Evolutionary conservation across 768 basidiomycete species (phyloP).

Genomic region (Krasilnikovozyma curviuscula): DNA sequence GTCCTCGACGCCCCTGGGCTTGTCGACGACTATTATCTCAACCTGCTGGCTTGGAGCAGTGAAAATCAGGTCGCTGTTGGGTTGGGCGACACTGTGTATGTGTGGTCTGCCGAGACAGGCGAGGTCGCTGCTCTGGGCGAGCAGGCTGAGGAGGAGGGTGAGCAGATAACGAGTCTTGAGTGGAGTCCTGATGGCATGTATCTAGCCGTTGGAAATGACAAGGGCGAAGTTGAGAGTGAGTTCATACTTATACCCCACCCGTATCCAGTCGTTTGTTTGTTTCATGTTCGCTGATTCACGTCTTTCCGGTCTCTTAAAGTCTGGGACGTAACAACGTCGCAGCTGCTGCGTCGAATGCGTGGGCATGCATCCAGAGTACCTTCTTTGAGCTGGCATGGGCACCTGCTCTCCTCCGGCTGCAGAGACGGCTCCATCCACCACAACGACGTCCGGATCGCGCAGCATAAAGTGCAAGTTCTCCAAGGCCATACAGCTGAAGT

Average conservation of each 20-base stretch:
- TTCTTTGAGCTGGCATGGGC: slow-evolving; percentile 66
- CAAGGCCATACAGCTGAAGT: slow-evolving; percentile 74
- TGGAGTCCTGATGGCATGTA: slow-evolving; percentile 37
- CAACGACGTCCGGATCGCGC: slow-evolving; percentile 73
- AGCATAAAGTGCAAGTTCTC: slow-evolving; percentile 78
- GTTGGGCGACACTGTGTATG: slow-evolving; percentile 64
- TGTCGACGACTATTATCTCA: slow-evolving; percentile 86
- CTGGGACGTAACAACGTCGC: slow-evolving; percentile 47
- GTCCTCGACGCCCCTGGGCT: slow-evolving; percentile 81
- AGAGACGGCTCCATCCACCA: slow-evolving; percentile 90
- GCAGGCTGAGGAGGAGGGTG: slow-evolving; percentile 14
- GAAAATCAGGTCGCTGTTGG: slow-evolving; percentile 79
- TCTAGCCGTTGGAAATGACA: slow-evolving; percentile 59
- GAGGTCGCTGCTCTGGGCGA: slow-evolving; percentile 49
- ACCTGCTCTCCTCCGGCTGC: slow-evolving; percentile 71
- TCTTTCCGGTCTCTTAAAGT: too few species aligned
- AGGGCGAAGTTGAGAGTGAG: slow-evolving; percentile 73
- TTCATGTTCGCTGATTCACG: too few species aligned
- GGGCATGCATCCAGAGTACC: slow-evolving; percentile 49
- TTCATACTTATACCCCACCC: too few species aligned
- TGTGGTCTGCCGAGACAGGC: slow-evolving; percentile 86
- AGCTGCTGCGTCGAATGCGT: not conserved
- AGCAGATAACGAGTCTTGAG: slow-evolving; percentile 21
- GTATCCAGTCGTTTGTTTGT: too few species aligned
- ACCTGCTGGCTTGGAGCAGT: slow-evolving; percentile 72